Evolutionary conservation across 202 grass and related monocot species (phyloP).

Genomic region (Panicum hallii): DNA sequence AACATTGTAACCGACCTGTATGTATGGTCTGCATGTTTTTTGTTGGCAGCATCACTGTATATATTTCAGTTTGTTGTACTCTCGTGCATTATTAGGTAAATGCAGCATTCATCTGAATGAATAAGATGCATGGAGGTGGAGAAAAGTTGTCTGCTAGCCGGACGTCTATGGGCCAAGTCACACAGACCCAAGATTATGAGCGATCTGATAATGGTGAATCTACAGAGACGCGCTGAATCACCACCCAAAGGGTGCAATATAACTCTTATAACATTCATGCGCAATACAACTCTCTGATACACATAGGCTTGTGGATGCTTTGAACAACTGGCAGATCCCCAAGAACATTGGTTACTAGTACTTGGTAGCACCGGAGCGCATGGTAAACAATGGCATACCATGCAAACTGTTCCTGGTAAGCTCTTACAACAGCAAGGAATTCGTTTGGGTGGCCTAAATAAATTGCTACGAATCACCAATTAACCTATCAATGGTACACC

Average conservation of each 20-base stretch:
- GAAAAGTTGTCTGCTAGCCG: neutral
- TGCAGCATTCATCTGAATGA: neutral
- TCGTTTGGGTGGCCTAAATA: constrained; percentile 27
- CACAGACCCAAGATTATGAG: neutral
- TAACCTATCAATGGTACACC: constrained; percentile 31
- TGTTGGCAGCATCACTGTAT: neutral
- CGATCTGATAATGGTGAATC: neutral
- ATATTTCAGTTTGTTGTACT: constrained; percentile 12
- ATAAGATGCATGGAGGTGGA: neutral
- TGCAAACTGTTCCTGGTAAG: constrained; percentile 19
- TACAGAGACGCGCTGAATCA: neutral
- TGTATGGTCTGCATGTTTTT: neutral
- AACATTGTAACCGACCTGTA: neutral
- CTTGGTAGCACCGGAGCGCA: neutral
- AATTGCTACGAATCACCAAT: constrained; percentile 30
- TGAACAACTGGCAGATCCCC: constrained; percentile 1
- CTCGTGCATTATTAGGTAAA: neutral
- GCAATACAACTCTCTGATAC: constrained; percentile 35
- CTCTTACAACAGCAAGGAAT: constrained; percentile 46
- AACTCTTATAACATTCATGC: constrained; percentile 10
- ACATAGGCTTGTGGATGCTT: neutral
- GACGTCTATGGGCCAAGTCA: neutral
- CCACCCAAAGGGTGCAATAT: constrained; percentile 24
- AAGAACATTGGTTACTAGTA: neutral
- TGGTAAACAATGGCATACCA: constrained; percentile 30